phyloP scores from a whole-genome alignment of 148 eudicot genomes.

The Hydrangea macrophylla region DNA sequence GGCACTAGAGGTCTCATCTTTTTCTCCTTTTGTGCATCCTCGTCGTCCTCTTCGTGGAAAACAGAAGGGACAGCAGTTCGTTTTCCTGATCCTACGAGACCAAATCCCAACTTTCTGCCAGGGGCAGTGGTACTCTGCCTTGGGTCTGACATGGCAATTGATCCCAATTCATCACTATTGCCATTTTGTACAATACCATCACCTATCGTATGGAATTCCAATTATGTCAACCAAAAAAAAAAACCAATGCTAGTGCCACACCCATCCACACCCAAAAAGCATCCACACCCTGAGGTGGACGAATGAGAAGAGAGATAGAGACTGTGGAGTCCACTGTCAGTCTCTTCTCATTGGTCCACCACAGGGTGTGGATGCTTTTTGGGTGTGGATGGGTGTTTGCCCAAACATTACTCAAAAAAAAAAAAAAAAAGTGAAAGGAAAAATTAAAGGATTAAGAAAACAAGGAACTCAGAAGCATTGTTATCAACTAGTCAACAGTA shows the following conservation, averaged over 20 bases:
- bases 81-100: constrained; percentile 85
- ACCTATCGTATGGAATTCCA: constrained; percentile 32
- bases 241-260: too few relatives aligned
- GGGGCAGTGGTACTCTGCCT: constrained; percentile 44
- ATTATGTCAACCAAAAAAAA: background rate
- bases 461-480: too few relatives aligned
- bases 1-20: constrained; percentile 98
- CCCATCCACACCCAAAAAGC: too few relatives aligned
- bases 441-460: too few relatives aligned
- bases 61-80: constrained; percentile 84
- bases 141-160: constrained; percentile 39
- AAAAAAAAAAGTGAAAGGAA: background rate
- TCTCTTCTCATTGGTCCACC: too few relatives aligned
- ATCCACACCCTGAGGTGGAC: too few relatives aligned
- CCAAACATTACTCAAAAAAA: too few relatives aligned
- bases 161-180: constrained; percentile 38
- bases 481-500: too few relatives aligned
- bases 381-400: too few relatives aligned
- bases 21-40: constrained; percentile 87
- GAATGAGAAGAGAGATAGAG: too few relatives aligned
- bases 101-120: constrained; percentile 78
- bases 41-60: constrained; percentile 87
- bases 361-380: too few relatives aligned
- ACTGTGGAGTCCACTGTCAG: too few relatives aligned
- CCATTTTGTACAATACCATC: constrained; percentile 59